These are phyloP conservation scores for Globisporangium alternatum DNA, from an alignment of 352 stramenopile species.

Conservation along the genomic window DNA sequence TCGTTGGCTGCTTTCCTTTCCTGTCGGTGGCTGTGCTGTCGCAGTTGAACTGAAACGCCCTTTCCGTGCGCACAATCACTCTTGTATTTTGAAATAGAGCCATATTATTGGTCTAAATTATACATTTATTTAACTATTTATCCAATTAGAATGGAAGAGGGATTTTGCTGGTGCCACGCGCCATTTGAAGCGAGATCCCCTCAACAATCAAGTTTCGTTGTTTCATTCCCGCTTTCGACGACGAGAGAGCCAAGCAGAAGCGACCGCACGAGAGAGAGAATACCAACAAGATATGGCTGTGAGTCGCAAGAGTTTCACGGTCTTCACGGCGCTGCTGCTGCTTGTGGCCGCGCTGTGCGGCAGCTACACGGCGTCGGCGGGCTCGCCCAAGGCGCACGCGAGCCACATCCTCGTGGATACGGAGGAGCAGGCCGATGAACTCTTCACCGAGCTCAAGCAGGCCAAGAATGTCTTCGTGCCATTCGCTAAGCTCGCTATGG, in stretches of 20 bases:
- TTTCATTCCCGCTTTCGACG: constrained; percentile 5
- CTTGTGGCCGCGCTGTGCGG: constrained; percentile 8
- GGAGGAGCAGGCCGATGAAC: constrained; percentile 55
- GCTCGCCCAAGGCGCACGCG: constrained; percentile 40
- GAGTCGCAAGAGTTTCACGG: constrained; percentile 14
- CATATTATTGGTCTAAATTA: not conserved
- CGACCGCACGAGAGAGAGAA: not conserved
- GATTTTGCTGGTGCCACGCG: not conserved
- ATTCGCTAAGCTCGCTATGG: constrained; percentile 67
- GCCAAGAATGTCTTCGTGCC: constrained; percentile 50
- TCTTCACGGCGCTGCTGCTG: constrained; percentile 16
- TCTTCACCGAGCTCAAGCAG: constrained; percentile 49
- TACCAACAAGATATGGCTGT: constrained; percentile 9
- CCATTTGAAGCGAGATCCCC: not conserved
- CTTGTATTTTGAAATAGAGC: not conserved
- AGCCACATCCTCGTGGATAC: constrained; percentile 83
- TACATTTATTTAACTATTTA: not conserved
- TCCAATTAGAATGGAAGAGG: not conserved
- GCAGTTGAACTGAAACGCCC: constrained; percentile 7
- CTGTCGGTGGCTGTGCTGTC: not conserved
- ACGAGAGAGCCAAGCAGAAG: constrained; percentile 8
- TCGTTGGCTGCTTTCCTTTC: not conserved
- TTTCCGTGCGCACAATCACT: constrained; percentile 1
- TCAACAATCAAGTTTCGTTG: not conserved
- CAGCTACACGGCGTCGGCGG: constrained; percentile 9